A percentile compares a stretch with the other conserved stretches of the same genome.
Conservation (phyloP, 306 rosid genomes). For the Malus sylvestris region DNA sequence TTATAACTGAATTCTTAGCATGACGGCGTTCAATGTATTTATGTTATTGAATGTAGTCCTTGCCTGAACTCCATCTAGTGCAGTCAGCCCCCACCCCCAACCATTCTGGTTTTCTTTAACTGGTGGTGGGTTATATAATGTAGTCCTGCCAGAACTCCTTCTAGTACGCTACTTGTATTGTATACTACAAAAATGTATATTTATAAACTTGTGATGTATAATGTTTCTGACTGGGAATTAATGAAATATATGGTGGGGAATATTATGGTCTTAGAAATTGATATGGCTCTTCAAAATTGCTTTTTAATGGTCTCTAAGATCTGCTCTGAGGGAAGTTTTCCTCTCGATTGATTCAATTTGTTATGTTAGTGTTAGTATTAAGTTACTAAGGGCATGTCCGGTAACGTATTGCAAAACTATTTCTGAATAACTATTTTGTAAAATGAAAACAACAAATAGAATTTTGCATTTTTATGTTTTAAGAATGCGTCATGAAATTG, state of each 20-base stretch:
- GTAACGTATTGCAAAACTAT: too few species aligned
- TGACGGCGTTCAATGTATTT: constrained; percentile 20
- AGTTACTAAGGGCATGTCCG: too few species aligned
- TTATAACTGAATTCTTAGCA: constrained; percentile 23
- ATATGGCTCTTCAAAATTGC: not conserved
- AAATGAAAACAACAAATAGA: too few species aligned
- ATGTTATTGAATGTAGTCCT: constrained; percentile 15
- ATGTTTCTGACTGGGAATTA: not conserved
- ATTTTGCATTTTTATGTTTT: too few species aligned
- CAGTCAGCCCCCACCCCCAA: too few species aligned
- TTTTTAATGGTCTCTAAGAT: not conserved
- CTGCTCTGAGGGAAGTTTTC: too few species aligned
- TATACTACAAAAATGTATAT: constrained; percentile 39
- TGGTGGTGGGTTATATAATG: not conserved
- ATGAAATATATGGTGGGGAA: not conserved
- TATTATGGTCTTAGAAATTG: not conserved
- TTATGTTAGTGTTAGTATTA: too few species aligned
- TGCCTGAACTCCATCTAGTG: constrained; percentile 22
- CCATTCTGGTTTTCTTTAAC: too few species aligned
- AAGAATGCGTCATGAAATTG: too few species aligned
- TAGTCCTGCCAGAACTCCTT: constrained; percentile 26
- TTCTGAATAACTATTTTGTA: too few species aligned
- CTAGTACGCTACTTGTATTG: not conserved
- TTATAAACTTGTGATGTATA: constrained; percentile 18
- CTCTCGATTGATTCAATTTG: too few species aligned